Evolutionary conservation across 1,284 basidiomycete species (phyloP).

Genomic region (Pseudozyma sp.): DNA sequence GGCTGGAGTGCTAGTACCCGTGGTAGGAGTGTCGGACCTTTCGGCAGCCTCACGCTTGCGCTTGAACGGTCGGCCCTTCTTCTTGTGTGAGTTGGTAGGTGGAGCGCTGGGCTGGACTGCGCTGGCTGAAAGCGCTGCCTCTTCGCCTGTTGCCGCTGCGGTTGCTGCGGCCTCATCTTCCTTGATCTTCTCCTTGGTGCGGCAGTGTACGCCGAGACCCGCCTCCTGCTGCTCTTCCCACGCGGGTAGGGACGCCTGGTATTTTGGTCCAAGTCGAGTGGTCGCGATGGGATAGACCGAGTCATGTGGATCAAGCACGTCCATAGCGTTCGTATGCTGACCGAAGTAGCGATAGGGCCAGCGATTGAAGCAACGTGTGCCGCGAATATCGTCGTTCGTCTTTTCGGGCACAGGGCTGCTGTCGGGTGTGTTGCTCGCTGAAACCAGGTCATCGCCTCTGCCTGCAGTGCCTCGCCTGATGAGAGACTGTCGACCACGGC

Average conservation of each 20-base stretch:
- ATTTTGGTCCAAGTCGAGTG: conserved; percentile 86
- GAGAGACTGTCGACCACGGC: conserved; percentile 16
- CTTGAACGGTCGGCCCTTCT: conserved; percentile 37
- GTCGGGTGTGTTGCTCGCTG: conserved; percentile 37
- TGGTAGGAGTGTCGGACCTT: conserved; percentile 43
- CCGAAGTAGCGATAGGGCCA: conserved; percentile 98
- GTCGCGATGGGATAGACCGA: conserved; percentile 91
- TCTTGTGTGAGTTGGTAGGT: conserved; percentile 27
- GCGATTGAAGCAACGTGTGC: conserved; percentile 83
- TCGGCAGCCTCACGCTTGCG: conserved; percentile 41
- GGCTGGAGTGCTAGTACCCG: conserved; percentile 31
- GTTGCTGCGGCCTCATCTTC: conserved; percentile 36
- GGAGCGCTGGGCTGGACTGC: conserved; percentile 1
- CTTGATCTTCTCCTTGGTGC: conserved; percentile 28
- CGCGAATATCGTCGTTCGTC: conserved; percentile 61
- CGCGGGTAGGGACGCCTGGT: conserved; percentile 74
- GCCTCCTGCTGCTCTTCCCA: conserved; percentile 62
- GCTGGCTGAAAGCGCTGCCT: conserved; percentile 8
- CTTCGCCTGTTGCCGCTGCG: conserved; percentile 17
- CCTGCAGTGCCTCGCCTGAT: conserved; percentile 29
- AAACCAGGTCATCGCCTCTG: conserved; percentile 31
- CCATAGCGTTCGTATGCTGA: conserved; percentile 81
- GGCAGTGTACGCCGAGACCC: conserved; percentile 39
- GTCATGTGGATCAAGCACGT: conserved; percentile 83
- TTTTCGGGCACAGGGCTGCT: conserved; percentile 46